Percentiles rank a stretch among this genome's conserved stretches.
phyloP scores from a whole-genome alignment of 148 eudicot species.

The Rheum nobile region DNA sequence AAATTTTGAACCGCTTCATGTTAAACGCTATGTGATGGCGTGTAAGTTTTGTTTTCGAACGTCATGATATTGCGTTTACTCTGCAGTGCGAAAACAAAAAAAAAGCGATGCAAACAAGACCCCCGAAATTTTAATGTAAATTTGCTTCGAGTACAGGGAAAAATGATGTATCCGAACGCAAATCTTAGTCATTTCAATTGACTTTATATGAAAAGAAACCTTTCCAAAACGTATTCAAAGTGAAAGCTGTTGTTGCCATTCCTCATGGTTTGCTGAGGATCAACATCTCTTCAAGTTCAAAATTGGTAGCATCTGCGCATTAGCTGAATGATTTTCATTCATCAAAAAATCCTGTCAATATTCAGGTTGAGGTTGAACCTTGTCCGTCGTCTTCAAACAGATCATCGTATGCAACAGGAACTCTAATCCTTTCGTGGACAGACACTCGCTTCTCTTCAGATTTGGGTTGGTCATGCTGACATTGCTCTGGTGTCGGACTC shows the following conservation, averaged over 20 bases:
- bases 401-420: constrained; percentile 69
- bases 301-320: not conserved
- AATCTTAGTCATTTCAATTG: not conserved
- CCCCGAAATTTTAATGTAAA: not conserved
- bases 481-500: constrained; percentile 11
- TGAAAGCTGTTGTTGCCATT: not conserved
- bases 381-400: constrained; percentile 27
- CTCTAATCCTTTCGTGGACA: constrained; percentile 48
- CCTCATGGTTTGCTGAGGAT: too few species aligned
- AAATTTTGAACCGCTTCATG: too few species aligned
- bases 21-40: too few species aligned
- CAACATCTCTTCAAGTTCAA: not conserved
- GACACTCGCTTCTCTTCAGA: constrained; percentile 24
- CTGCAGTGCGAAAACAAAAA: too few species aligned
- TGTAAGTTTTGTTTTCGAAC: too few species aligned
- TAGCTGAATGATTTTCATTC: not conserved
- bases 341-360: not conserved
- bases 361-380: not conserved
- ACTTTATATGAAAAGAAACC: not conserved
- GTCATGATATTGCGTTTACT: too few species aligned
- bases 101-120: too few species aligned
- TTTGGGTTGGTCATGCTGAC: constrained; percentile 14
- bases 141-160: not conserved
- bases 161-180: not conserved
- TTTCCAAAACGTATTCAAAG: not conserved